phyloP scores from a whole-genome alignment of 2,329 filamentous ascomycete genomes.

The Phoma sp. region DNA sequence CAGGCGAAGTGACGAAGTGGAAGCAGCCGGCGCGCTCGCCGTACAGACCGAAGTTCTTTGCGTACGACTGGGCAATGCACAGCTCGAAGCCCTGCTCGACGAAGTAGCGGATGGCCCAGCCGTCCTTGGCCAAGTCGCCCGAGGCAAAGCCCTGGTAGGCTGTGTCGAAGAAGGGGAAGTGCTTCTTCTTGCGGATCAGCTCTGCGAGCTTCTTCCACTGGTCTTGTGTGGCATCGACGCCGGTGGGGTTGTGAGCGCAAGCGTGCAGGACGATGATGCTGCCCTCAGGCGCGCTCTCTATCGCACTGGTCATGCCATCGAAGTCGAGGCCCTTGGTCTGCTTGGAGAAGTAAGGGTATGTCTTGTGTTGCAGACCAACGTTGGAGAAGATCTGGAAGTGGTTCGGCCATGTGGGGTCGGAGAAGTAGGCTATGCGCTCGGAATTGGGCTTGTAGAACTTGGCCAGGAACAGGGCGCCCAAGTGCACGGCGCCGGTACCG shows the following conservation, averaged over 20 bases:
- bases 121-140: slow-evolving; percentile 82
- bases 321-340: slow-evolving; percentile 91
- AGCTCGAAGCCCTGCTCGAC: slow-evolving; percentile 84
- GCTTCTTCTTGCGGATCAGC: slow-evolving; percentile 75
- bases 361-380: slow-evolving; percentile 75
- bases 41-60: slow-evolving; percentile 77
- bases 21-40: slow-evolving; percentile 96
- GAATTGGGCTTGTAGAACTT: slow-evolving; percentile 77
- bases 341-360: slow-evolving; percentile 94
- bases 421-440: slow-evolving; percentile 82
- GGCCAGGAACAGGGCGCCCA: slow-evolving; percentile 90
- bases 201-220: slow-evolving; percentile 92
- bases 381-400: slow-evolving; percentile 99
- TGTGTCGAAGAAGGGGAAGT: slow-evolving; percentile 98
- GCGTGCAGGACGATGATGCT: slow-evolving; percentile 92
- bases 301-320: slow-evolving; percentile 77
- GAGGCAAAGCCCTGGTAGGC: slow-evolving; percentile 99
- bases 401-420: slow-evolving; percentile 96
- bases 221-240: slow-evolving; percentile 89
- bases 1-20: slow-evolving; percentile 83
- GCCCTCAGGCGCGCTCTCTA: slow-evolving; percentile 72
- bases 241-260: slow-evolving; percentile 97
- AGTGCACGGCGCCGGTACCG: slow-evolving; percentile 91
- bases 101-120: slow-evolving; percentile 93
- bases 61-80: slow-evolving; percentile 60